Percentiles rank a stretch among this genome's conserved stretches.
Evolutionary conservation across 495 filamentous ascomycete genomes (phyloP).

Genomic region (Annulohypoxylon maeteangense): DNA sequence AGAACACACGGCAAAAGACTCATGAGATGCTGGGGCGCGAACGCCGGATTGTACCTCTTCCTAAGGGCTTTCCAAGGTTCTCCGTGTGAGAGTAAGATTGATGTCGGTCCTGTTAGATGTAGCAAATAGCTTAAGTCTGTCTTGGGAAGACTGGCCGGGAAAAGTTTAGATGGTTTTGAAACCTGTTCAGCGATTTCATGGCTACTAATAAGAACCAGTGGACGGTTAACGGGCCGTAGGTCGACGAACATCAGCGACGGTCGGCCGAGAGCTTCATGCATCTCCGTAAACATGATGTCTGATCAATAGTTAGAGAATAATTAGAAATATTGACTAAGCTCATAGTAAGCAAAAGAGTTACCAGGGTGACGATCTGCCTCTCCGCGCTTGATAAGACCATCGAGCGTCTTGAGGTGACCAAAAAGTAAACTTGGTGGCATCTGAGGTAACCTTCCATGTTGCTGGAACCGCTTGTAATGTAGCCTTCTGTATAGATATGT

Average conservation of each 20-base stretch:
- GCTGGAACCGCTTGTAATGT: conserved; percentile 40
- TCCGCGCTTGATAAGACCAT: conserved; percentile 32
- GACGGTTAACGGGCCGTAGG: conserved; percentile 38
- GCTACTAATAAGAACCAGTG: conserved; percentile 48
- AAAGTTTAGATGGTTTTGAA: conserved; percentile 15
- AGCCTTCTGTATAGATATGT: conserved; percentile 37
- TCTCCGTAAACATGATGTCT: conserved; percentile 39
- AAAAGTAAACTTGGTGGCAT: conserved; percentile 44
- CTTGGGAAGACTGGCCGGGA: not conserved
- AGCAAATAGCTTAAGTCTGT: conserved; percentile 29
- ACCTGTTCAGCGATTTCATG: conserved; percentile 52
- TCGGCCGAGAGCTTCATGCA: conserved; percentile 4
- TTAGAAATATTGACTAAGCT: not conserved
- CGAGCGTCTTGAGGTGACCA: conserved; percentile 47
- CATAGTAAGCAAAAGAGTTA: conserved; percentile 6
- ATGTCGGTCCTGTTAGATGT: conserved; percentile 43
- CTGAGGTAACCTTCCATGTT: conserved; percentile 49
- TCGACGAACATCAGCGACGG: conserved; percentile 17
- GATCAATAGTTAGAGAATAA: conserved; percentile 12
- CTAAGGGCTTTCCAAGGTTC: conserved; percentile 46
- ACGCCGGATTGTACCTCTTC: conserved; percentile 48
- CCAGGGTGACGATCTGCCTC: conserved; percentile 40
- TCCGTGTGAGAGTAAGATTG: conserved; percentile 45
- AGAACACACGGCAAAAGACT: conserved; percentile 48
- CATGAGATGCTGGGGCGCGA: conserved; percentile 45